A percentile compares a stretch with the other conserved stretches of the same genome.
phyloP scores from a whole-genome alignment of 2,329 filamentous ascomycete genomes.

The Diaporthe capsici region DNA sequence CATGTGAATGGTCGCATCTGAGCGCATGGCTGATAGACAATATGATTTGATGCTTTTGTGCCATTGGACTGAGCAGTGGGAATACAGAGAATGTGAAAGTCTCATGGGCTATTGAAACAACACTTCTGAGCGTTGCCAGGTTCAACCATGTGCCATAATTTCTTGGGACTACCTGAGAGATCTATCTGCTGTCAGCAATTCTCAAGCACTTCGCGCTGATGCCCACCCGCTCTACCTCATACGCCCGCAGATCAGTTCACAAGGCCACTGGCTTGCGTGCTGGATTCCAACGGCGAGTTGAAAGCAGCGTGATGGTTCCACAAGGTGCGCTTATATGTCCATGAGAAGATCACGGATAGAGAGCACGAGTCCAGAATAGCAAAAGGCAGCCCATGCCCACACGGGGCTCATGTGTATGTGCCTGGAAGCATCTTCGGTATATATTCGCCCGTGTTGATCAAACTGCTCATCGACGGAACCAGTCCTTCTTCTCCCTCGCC shows the following conservation, averaged over 20 bases:
- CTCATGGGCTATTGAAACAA: too few relatives aligned
- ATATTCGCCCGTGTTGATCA: background rate
- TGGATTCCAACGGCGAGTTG: background rate
- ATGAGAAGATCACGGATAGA: background rate
- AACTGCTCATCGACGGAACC: constrained; percentile 35
- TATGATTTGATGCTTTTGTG: background rate
- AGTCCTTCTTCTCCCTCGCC: constrained; percentile 36
- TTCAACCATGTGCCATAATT: background rate
- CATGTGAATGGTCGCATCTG: constrained; percentile 20
- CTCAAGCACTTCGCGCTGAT: too few relatives aligned
- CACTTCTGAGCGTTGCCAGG: background rate
- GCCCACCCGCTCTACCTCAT: too few relatives aligned
- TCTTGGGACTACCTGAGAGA: background rate
- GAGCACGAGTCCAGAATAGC: background rate
- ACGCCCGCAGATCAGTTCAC: too few relatives aligned
- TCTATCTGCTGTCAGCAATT: background rate
- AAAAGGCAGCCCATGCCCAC: background rate
- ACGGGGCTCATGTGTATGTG: background rate
- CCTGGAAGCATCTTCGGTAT: background rate
- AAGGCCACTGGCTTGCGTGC: background rate
- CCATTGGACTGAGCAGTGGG: background rate
- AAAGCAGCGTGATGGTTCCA: background rate
- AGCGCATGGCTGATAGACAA: constrained; percentile 10
- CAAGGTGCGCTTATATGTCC: background rate
- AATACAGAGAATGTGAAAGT: background rate